A percentile compares a stretch with the other conserved stretches of the same genome.
These are phyloP conservation scores for Coccomyxa subellipsoidea DNA, from an alignment of 163 green algal genomes.

Conservation along the genomic window DNA sequence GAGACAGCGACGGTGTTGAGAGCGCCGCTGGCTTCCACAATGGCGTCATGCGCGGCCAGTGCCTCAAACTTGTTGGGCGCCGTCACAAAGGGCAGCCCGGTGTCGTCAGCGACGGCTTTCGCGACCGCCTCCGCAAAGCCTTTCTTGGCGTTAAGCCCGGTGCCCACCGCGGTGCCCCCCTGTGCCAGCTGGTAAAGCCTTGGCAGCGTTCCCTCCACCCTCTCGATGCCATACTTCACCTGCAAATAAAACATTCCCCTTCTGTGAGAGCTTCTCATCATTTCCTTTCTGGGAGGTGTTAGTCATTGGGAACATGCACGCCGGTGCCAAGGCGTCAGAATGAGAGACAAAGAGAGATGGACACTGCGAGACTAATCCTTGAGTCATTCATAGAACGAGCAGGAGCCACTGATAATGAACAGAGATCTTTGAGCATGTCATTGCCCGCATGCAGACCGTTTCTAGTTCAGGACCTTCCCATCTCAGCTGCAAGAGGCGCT, in stretches of 20 bases:
- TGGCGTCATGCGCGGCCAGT: constrained; percentile 87
- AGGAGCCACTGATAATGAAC: no score
- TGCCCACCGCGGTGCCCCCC: constrained; percentile 95
- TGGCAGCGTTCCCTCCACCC: constrained; percentile 67
- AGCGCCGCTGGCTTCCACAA: constrained; percentile 79
- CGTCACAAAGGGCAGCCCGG: constrained; percentile 85
- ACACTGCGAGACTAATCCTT: no score
- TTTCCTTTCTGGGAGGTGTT: background rate
- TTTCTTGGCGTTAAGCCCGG: constrained; percentile 84
- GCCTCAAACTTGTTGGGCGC: constrained; percentile 98
- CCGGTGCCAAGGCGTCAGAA: no score
- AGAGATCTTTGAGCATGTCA: no score
- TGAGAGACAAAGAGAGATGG: no score
- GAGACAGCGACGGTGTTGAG: constrained; percentile 85
- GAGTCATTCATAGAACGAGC: no score
- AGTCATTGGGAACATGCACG: background rate
- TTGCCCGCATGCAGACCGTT: no score
- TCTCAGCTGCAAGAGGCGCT: no score
- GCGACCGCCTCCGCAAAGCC: constrained; percentile 75
- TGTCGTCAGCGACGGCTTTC: constrained; percentile 68
- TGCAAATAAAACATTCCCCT: constrained; percentile 32
- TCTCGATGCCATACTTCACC: constrained; percentile 76
- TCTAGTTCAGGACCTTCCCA: no score
- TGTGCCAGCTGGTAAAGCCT: constrained; percentile 79
- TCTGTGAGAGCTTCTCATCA: no score